Base-by-base conservation (phyloP, 768 basidiomycete species). In the Hebeloma cylindrosporum region DNA sequence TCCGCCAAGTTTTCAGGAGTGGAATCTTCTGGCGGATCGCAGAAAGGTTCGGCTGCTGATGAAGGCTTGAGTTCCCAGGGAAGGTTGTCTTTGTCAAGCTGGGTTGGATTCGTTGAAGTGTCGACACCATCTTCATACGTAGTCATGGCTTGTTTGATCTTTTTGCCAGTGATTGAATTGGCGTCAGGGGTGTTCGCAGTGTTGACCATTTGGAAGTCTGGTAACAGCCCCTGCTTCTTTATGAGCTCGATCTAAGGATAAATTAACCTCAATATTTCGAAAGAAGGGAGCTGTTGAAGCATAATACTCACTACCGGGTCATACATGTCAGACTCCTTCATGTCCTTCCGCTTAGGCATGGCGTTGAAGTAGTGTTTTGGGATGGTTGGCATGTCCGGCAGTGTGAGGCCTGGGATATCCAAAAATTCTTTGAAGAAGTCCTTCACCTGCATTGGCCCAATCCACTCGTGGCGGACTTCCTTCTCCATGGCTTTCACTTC, bases 11-110 rank as follows among this genome's bases (percentile, higher is more conserved):
- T n/a, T 14, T 42, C 23, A 11, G 18, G 7, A 11, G 16, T 22
- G 5, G 27, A 30, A 4, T 29, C 21, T 7, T 43, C 18, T 3
- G 7, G 0, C 2, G 20, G 18, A 20, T 56, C 53, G 1, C 14
- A 6, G 39, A 59, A 57, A 11, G 57, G 41, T 33, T 60, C 53
- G 7, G 26, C 29, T 28, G 17, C 11, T 7, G 27, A n/a, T 7
- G 30, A 9, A 18, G 32, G 13, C 38, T 60, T 62, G 40, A 60
- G 18, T 42, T 60, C 56, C 17, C 42, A 47, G 14, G 43, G 29
- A 3, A 47, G 13, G 21, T 43, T 40, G 14, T 37, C 18, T 7
- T 23, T 16, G 11, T 37, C 40, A 14, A 28, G 47, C 13, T 30
- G 33, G 8, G 35, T 42, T 8, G 35, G 18, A 25, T 29, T 21